These are phyloP conservation scores for Coemansia guatemalensis DNA, from an alignment of 192 early-diverging fungal genomes.

Conservation along the genomic window DNA sequence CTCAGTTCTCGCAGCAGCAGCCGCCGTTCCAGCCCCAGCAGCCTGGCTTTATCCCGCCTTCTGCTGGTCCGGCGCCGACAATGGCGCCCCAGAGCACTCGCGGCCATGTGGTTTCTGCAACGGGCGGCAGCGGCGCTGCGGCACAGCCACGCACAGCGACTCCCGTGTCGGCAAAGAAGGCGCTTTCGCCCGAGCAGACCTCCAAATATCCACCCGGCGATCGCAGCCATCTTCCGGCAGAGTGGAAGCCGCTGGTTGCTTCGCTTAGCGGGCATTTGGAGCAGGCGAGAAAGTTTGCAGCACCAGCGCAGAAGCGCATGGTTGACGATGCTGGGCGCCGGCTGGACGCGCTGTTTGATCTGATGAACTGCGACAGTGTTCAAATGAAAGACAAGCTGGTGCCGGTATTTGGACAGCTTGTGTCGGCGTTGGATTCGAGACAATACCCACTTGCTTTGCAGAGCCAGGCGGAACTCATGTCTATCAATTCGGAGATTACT, in stretches of 20 bases:
- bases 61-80: conserved; percentile 12
- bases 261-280: conserved; percentile 58
- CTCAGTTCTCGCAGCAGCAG: conserved; percentile 22
- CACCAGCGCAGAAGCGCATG: conserved; percentile 71
- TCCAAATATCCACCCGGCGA: conserved; percentile 70
- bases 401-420: conserved; percentile 61
- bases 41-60: conserved; percentile 4
- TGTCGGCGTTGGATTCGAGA: conserved; percentile 57
- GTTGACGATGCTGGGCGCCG: conserved; percentile 85
- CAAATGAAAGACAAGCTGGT: conserved; percentile 56
- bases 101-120: conserved; percentile 24
- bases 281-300: conserved; percentile 50
- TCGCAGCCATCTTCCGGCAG: conserved; percentile 75
- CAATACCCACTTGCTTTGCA: conserved; percentile 60
- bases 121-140: conserved; percentile 31
- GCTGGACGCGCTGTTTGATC: conserved; percentile 78
- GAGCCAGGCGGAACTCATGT: conserved; percentile 69
- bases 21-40: conserved; percentile 19
- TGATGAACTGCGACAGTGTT: conserved; percentile 79
- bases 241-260: conserved; percentile 63
- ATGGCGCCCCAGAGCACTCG: conserved; percentile 16
- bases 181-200: conserved; percentile 1
- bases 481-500: conserved; percentile 64
- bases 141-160: background rate
- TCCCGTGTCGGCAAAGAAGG: background rate